Percentiles rank a stretch among this genome's conserved stretches.
Evolutionary conservation across 257 asterid species (phyloP).

Genomic region (Solanum rostratum): DNA sequence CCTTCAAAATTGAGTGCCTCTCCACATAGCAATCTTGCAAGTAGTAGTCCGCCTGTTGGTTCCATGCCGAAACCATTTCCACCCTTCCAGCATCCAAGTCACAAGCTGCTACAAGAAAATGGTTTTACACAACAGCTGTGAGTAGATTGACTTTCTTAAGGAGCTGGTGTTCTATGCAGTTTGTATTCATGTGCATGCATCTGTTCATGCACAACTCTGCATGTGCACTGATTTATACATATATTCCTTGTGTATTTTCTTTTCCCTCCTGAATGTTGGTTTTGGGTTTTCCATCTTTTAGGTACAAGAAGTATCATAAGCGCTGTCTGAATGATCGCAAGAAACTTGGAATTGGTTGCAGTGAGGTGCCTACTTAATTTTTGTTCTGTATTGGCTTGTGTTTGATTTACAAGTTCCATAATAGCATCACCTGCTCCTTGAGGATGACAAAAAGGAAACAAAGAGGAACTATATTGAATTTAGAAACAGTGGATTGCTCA

Average conservation of each 20-base stretch:
- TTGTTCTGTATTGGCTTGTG: neutral
- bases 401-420: neutral
- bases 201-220: neutral
- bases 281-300: conserved; percentile 20
- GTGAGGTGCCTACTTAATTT: conserved; percentile 51
- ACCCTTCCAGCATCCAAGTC: conserved; percentile 85
- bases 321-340: conserved; percentile 76
- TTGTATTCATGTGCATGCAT: neutral
- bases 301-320: conserved; percentile 71
- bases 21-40: conserved; percentile 45
- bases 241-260: neutral
- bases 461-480: neutral
- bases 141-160: conserved; percentile 18
- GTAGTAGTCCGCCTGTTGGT: conserved; percentile 77
- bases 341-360: conserved; percentile 84
- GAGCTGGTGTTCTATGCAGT: neutral
- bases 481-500: neutral
- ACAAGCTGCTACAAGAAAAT: conserved; percentile 81
- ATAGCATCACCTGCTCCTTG: neutral
- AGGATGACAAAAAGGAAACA: neutral
- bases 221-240: neutral
- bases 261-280: neutral
- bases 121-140: conserved; percentile 93
- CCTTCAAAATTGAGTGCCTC: conserved; percentile 66
- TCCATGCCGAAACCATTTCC: conserved; percentile 78